A percentile compares a stretch with the other conserved stretches of the same genome.
Conservation (phyloP, 495 filamentous ascomycete genomes). For the Glonium stellatum region DNA sequence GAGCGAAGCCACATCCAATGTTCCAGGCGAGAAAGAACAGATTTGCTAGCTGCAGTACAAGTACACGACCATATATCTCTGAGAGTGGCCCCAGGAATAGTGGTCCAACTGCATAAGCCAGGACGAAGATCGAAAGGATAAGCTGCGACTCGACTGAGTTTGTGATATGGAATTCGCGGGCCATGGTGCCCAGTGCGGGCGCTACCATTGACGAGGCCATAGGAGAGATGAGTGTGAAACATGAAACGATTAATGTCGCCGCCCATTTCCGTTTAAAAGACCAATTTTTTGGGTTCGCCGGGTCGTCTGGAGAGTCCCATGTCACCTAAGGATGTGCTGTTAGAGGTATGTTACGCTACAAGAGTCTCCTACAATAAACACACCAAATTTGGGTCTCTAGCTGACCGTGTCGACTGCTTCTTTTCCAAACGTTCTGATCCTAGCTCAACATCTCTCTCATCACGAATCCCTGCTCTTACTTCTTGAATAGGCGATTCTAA, state of each 20-base stretch:
- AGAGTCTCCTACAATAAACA: background rate
- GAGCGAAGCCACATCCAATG: conserved; percentile 38
- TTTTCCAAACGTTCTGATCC: conserved; percentile 25
- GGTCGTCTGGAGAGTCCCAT: conserved; percentile 38
- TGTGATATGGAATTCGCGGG: conserved; percentile 54
- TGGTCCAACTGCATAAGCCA: conserved; percentile 62
- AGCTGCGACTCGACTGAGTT: conserved; percentile 50
- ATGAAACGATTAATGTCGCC: conserved; percentile 44
- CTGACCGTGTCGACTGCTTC: conserved; percentile 27
- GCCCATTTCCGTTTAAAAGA: conserved; percentile 55
- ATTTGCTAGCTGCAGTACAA: conserved; percentile 36
- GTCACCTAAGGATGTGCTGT: conserved; percentile 22
- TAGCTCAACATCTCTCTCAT: conserved; percentile 33
- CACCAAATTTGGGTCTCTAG: conserved; percentile 36
- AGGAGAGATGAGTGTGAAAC: conserved; percentile 64
- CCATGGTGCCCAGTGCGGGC: conserved; percentile 53
- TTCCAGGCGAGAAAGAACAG: conserved; percentile 39
- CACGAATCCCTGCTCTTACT: conserved; percentile 26
- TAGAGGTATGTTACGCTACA: background rate
- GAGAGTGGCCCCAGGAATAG: conserved; percentile 38
- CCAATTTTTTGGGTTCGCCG: conserved; percentile 41
- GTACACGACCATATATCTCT: conserved; percentile 37
- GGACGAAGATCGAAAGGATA: conserved; percentile 63
- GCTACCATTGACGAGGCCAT: conserved; percentile 67
- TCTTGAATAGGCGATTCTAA: conserved; percentile 26